These are phyloP conservation scores for Mortierella sp. DNA, from an alignment of 371 early-diverging fungal species.

Conservation along the genomic window DNA sequence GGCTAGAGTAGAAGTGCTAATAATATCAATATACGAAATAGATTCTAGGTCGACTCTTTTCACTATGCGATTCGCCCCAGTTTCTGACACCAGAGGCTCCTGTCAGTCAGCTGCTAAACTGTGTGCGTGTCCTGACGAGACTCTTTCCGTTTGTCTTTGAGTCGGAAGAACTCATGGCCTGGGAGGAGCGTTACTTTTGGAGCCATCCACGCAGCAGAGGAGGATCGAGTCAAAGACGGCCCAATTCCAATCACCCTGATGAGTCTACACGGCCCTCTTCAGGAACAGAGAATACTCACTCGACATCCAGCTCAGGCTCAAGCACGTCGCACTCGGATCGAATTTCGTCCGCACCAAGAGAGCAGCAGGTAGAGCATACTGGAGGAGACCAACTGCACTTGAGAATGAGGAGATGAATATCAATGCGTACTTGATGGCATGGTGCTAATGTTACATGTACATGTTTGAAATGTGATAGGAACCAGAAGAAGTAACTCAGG, in stretches of 20 bases:
- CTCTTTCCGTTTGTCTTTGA: slow-evolving; percentile 89
- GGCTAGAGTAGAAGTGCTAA: background rate
- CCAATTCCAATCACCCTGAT: background rate
- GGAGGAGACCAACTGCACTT: too few species aligned
- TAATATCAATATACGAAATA: slow-evolving; percentile 23
- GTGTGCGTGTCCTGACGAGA: slow-evolving; percentile 85
- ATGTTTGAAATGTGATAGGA: background rate
- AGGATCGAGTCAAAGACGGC: background rate
- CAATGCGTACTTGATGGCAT: too few species aligned
- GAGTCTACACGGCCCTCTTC: slow-evolving; percentile 4
- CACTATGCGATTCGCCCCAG: slow-evolving; percentile 65
- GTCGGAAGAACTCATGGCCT: slow-evolving; percentile 61
- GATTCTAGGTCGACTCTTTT: slow-evolving; percentile 68
- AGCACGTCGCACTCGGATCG: background rate
- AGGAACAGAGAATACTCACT: background rate
- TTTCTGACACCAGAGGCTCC: slow-evolving; percentile 66
- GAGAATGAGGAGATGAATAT: too few species aligned
- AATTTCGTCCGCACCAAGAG: background rate
- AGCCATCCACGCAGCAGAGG: slow-evolving; percentile 40
- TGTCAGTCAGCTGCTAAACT: slow-evolving; percentile 79
- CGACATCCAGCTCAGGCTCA: background rate
- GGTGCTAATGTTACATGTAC: too few species aligned
- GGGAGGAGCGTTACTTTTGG: slow-evolving; percentile 85
- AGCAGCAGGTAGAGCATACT: background rate
- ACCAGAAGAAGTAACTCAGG: slow-evolving; percentile 43